A percentile compares a stretch with the other conserved stretches of the same genome.
Evolutionary conservation across 352 stramenopile genomes (phyloP).

Genomic region (Elongisporangium senticosum): DNA sequence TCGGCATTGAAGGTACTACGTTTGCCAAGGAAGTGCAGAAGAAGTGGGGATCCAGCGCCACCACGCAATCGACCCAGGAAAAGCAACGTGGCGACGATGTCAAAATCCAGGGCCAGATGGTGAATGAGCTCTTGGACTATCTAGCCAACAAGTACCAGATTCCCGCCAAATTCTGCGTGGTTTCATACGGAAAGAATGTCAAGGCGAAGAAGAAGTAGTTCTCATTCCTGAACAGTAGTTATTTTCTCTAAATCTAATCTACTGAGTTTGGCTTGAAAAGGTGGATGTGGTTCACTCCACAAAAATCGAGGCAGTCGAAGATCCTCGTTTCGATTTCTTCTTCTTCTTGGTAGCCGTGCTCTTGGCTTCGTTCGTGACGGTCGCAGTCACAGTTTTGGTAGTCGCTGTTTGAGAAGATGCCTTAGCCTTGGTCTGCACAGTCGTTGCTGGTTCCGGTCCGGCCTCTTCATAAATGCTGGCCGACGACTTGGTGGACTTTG

Average conservation of each 20-base stretch:
- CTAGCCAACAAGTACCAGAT: constrained; percentile 64
- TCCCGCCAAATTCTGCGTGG: constrained; percentile 55
- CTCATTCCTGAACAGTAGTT: too few species aligned
- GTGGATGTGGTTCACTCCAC: constrained; percentile 13
- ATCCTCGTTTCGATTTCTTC: constrained; percentile 28
- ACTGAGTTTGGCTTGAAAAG: constrained; percentile 15
- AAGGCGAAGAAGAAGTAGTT: constrained; percentile 74
- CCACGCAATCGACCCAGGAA: constrained; percentile 39
- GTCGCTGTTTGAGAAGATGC: constrained; percentile 3
- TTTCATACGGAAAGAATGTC: constrained; percentile 73
- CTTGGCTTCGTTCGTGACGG: constrained; percentile 6
- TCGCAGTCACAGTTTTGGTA: constrained; percentile 6
- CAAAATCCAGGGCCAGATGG: constrained; percentile 74
- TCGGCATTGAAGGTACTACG: constrained; percentile 59
- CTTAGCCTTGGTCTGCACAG: constrained; percentile 4
- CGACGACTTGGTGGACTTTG: constrained; percentile 15
- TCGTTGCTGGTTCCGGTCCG: background rate
- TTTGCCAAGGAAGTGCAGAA: constrained; percentile 82
- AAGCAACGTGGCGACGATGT: constrained; percentile 72
- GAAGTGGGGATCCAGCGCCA: constrained; percentile 76
- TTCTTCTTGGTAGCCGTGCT: constrained; percentile 17
- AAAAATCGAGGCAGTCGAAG: constrained; percentile 16
- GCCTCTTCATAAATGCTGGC: background rate
- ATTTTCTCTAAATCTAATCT: constrained; percentile 15
- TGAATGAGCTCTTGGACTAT: constrained; percentile 67